Evolutionary conservation across 2,329 filamentous ascomycete species (phyloP), one percentile per base, ranked within the genome.

Genomic region (Rhynchosporium agropyri): DNA sequence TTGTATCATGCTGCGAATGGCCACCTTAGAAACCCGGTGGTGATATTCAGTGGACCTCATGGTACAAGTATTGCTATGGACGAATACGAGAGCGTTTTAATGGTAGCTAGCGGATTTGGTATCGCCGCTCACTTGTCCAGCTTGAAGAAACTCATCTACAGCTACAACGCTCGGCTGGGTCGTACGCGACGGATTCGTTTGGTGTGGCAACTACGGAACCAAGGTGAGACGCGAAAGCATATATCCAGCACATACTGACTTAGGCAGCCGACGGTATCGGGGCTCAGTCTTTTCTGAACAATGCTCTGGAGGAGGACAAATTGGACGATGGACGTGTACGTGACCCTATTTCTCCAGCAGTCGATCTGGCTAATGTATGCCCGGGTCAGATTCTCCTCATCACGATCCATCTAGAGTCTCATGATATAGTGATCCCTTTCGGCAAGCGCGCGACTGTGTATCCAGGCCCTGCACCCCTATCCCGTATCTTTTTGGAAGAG

Each of bases 71-170:
- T 56, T 42, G 33, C 15, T 42, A 42, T 55, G 6, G 15, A 42
- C 33, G 33, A 55, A 42, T 55, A 55, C 40, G 33, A 55, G 15
- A 55, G 33, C 40, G 51, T 55, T 55, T 42, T 55, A 15, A 55
- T 55, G 33, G 26, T 55, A 40, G 51, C 33, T 40, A 55, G 33
- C 26, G 51, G 33, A 8, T 55, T 55, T 13, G 33, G 51, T 55
- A 55, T 55, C 33, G 26, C 51, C 4, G 51, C 51, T 29, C 33
- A 42, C 15, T 55, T 55, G 33, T 56, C 36, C 36, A 43, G 36
- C 28, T 43, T 56, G 6, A 42, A 43, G 10, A 42, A 55, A 9
- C 51, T 55, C 8, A 55, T 55, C 15, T 42, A 55, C 13, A 5
- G 33, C 15, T 50, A 51, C 8, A 36, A 51, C 1, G 31, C 49